Evolutionary conservation across 176 grass and related monocot species (phyloP).

Genomic region (Ensete ventricosum): DNA sequence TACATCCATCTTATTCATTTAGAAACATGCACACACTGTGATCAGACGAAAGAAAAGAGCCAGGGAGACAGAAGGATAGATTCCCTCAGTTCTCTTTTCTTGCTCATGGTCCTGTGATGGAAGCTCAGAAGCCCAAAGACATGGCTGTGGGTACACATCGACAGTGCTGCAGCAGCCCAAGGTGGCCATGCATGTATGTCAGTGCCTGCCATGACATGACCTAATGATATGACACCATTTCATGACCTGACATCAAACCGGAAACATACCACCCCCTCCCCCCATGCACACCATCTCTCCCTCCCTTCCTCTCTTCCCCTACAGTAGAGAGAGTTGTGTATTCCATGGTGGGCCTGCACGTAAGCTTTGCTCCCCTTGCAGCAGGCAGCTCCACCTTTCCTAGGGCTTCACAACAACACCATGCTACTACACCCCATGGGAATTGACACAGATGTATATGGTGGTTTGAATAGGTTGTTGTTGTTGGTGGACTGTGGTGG

Average conservation of each 20-base stretch:
- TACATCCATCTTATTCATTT: not conserved
- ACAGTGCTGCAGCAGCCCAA: not conserved
- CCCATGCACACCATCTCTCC: not conserved
- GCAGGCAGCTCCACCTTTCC: constrained; percentile 7
- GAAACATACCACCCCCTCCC: too few species aligned
- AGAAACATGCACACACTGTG: not conserved
- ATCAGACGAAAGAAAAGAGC: not conserved
- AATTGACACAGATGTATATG: not conserved
- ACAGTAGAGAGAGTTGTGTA: not conserved
- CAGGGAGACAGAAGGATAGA: constrained; percentile 10
- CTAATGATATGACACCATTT: not conserved
- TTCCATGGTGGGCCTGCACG: too few species aligned
- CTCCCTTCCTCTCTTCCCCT: not conserved
- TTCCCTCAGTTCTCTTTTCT: constrained; percentile 3
- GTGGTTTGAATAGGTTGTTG: not conserved
- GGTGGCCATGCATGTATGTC: constrained; percentile 12
- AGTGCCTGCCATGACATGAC: constrained; percentile 3
- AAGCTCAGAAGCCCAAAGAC: not conserved
- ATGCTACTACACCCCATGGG: not conserved
- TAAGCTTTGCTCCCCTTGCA: not conserved
- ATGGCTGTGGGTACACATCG: not conserved
- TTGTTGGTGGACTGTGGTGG: not conserved
- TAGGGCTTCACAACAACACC: constrained; percentile 1
- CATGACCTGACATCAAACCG: not conserved
- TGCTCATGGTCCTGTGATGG: constrained; percentile 4